These are phyloP conservation scores for Candida fluviatilis DNA, from an alignment of 805 yeast genomes.

Conservation along the genomic window DNA sequence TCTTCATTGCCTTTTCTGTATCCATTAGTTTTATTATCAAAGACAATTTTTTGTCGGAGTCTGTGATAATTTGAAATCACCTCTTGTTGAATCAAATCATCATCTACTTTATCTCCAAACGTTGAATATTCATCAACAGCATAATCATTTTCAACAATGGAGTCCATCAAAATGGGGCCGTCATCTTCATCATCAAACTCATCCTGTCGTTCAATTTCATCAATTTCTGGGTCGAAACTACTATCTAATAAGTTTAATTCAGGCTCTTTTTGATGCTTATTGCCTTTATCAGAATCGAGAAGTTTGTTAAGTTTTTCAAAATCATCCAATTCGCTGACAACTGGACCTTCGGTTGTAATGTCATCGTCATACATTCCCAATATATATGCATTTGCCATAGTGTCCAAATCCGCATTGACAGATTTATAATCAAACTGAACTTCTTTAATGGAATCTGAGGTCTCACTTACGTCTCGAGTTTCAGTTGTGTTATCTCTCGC, in stretches of 20 bases:
- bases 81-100: conserved; percentile 41
- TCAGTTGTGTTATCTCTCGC: not conserved
- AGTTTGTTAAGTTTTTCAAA: conserved; percentile 48
- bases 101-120: conserved; percentile 9
- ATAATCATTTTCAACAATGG: conserved; percentile 38
- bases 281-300: conserved; percentile 34
- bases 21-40: conserved; percentile 38
- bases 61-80: conserved; percentile 54
- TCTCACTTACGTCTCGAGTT: conserved; percentile 3
- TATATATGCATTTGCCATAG: conserved; percentile 59
- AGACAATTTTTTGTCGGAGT: conserved; percentile 48
- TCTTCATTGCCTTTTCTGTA: conserved; percentile 44
- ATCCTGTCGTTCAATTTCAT: conserved; percentile 21
- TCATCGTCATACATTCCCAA: conserved; percentile 61
- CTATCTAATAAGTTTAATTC: not conserved
- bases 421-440: conserved; percentile 38
- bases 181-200: conserved; percentile 32
- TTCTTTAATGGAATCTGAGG: conserved; percentile 10
- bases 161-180: conserved; percentile 37
- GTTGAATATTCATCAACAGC: conserved; percentile 13
- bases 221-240: conserved; percentile 7
- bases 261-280: not conserved
- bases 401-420: conserved; percentile 45
- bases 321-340: conserved; percentile 51
- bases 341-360: conserved; percentile 49